These are phyloP conservation scores for Pseudozyma sp. DNA, from an alignment of 1,284 basidiomycete genomes.

Conservation along the genomic window DNA sequence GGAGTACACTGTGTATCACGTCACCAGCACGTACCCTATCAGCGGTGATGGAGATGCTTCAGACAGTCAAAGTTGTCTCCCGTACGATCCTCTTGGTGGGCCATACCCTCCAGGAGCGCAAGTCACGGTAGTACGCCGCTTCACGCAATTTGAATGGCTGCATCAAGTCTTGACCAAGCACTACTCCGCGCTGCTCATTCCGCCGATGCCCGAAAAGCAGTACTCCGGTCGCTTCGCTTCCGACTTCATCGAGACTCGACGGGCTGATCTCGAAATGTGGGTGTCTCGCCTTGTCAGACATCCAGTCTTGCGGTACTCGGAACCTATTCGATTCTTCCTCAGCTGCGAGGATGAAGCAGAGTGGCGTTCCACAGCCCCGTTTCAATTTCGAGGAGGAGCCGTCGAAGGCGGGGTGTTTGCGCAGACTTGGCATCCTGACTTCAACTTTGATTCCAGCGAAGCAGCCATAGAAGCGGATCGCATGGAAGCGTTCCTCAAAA, in stretches of 20 bases:
- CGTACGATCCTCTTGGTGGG: constrained; percentile 47
- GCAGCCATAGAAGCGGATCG: constrained; percentile 43
- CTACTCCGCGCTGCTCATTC: constrained; percentile 80
- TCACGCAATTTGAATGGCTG: constrained; percentile 84
- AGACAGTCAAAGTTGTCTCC: constrained; percentile 21
- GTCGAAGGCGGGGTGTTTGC: constrained; percentile 75
- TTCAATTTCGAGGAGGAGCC: constrained; percentile 3
- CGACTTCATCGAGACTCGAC: constrained; percentile 82
- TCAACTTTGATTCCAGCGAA: constrained; percentile 76
- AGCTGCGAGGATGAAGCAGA: constrained; percentile 44
- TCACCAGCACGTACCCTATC: constrained; percentile 78
- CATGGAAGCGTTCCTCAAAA: constrained; percentile 41
- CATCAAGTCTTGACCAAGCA: constrained; percentile 77
- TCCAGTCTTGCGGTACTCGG: constrained; percentile 80
- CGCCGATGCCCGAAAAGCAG: constrained; percentile 84
- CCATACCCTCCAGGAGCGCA: constrained; percentile 42
- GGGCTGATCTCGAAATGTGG: constrained; percentile 83
- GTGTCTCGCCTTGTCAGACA: constrained; percentile 79
- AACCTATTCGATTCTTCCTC: constrained; percentile 83
- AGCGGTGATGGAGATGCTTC: neutral
- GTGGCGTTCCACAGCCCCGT: constrained; percentile 18
- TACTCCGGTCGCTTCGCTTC: constrained; percentile 82
- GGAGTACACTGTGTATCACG: constrained; percentile 79
- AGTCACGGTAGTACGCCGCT: constrained; percentile 77
- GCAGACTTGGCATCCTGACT: constrained; percentile 83